Base-by-base conservation (phyloP, 345 rosid genomes). In the Arabidopsis thaliana region DNA sequence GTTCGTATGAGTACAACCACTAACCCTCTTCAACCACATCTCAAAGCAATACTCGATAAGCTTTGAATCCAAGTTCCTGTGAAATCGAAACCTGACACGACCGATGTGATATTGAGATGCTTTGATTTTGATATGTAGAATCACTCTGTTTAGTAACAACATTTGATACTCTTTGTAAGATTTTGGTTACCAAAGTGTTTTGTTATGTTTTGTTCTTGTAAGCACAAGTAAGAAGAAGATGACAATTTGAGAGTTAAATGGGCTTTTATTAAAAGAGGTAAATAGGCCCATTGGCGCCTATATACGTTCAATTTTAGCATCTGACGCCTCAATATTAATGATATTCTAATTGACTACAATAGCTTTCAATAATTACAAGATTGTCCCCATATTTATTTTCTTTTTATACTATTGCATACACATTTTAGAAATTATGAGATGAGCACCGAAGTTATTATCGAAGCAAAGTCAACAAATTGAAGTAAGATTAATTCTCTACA, bases 1-100 rank as follows among this genome's bases (percentile, higher is more conserved):
- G 89, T 87, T 71, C 78, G 86, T 69, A 84, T 87, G 89, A 85
- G 84, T 62, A 85, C 92, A 44, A 51, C 83, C 82, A 44, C 90
- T 73, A 46, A 77, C 10, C 30, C 41, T 79, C 85, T 86, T 67
- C 83, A 78, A 56, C 86, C 86, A 32, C 89, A 89, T 74, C 83
- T 89, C 37, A 82, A 74, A 74, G 87, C 90, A 28, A 58, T 63
- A 2, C 84, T 89, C 53, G 53, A 71, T 73, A 89, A 86, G 81
- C 60, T 81, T 55, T 78, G 69, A 72, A 7, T 9, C 2, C 25
- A 13, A 13, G 9, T 63, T 44, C 12, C 4, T 0, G 20, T n/a
- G 10, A n/a, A n/a, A 6, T 33, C 22, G 28, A 52, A 46, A 3
- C 42, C 13, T 41, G n/a, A 4, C 12, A 55, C 6, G 7, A 23